Percentiles rank a stretch among this genome's conserved stretches.
These are phyloP conservation scores for Geotrichum fermentans DNA, from an alignment of 1,139 yeast genomes.

Conservation along the genomic window DNA sequence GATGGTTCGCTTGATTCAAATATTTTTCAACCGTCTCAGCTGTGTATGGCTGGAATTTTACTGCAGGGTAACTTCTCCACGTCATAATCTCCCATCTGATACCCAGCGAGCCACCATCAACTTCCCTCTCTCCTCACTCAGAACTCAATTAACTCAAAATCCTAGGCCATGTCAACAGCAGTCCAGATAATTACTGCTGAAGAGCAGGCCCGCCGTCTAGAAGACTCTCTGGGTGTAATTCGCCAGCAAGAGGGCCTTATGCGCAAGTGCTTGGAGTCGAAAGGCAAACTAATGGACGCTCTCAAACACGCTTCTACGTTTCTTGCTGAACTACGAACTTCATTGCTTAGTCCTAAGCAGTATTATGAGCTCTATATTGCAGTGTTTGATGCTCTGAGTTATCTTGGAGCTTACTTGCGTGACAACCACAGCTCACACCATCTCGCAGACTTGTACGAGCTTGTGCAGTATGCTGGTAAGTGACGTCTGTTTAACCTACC, in stretches of 20 bases:
- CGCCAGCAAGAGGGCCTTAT: conserved; percentile 67
- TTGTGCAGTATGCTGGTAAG: conserved; percentile 81
- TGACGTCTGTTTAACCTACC: conserved; percentile 32
- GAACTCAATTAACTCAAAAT: conserved; percentile 1
- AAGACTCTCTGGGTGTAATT: conserved; percentile 53
- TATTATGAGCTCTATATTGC: conserved; percentile 88
- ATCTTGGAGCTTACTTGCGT: conserved; percentile 58
- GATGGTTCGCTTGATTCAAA: background rate
- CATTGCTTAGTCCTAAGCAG: conserved; percentile 76
- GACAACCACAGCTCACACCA: conserved; percentile 70
- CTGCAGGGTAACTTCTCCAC: conserved; percentile 6
- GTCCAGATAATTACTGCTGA: conserved; percentile 20
- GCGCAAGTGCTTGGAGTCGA: conserved; percentile 67
- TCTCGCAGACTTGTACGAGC: conserved; percentile 83
- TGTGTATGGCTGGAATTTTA: background rate
- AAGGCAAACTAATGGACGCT: conserved; percentile 77
- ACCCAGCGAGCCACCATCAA: background rate
- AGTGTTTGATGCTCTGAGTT: conserved; percentile 76
- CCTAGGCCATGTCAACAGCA: conserved; percentile 18
- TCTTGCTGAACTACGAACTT: conserved; percentile 75
- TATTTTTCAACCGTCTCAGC: background rate
- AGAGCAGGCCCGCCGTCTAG: conserved; percentile 35
- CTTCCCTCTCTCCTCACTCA: background rate
- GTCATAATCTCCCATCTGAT: conserved; percentile 2
- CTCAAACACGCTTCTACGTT: conserved; percentile 81